phyloP scores from a whole-genome alignment of 257 asterid species.

The Solanum habrochaites region DNA sequence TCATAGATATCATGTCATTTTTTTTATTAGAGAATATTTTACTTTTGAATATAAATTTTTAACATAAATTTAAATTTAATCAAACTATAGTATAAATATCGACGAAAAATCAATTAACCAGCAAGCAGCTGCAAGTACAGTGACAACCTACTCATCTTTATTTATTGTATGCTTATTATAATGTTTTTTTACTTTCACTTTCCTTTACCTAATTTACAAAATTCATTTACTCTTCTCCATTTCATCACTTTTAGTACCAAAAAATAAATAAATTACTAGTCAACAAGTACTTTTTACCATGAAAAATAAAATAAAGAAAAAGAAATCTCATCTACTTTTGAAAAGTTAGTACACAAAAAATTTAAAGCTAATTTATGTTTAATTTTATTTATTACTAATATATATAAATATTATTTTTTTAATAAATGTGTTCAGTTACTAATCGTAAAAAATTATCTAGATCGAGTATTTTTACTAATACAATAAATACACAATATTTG shows the following conservation, averaged over 20 bases:
- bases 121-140: not conserved
- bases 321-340: not conserved
- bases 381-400: not conserved
- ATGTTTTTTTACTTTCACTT: not conserved
- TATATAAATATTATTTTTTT: not conserved
- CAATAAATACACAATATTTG: not conserved
- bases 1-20: not conserved
- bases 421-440: not conserved
- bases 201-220: not conserved
- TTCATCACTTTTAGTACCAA: not conserved
- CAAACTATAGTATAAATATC: not conserved
- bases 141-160: not conserved
- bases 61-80: not conserved
- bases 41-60: accelerated
- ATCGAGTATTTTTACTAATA: not conserved
- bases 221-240: not conserved
- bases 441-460: not conserved
- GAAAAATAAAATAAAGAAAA: not conserved
- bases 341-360: not conserved
- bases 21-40: not conserved
- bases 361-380: not conserved
- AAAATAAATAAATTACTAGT: not conserved
- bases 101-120: not conserved
- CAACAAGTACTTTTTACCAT: not conserved
- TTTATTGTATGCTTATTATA: not conserved